Base-by-base conservation (phyloP, 495 filamentous ascomycete species). In the Penicillium goetzii region DNA sequence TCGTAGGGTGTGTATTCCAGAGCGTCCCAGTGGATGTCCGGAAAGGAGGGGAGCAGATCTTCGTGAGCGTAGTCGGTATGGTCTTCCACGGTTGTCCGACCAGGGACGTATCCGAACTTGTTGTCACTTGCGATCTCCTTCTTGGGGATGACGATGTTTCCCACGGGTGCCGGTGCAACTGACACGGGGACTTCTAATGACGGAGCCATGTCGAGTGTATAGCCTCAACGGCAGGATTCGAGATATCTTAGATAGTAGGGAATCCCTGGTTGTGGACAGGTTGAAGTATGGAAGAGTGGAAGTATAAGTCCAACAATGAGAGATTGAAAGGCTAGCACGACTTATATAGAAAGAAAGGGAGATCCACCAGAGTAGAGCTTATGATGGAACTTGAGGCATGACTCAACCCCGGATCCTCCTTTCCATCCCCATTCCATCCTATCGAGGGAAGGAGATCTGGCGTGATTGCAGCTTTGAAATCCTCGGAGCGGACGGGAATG, bases 21-120 rank as follows among this genome's bases (percentile, higher is more conserved):
- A 0, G 83, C 72, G 2, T 72, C 73, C 85, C 85, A 88, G 17
- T 80, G 73, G 56, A 87, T 53, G 25, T 85, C 76, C 0, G 86
- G 86, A 63, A 88, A 89, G 2, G 68, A 75, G 7, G 85, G 86
- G 8, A 80, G 76, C 21, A 89, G 75, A 55, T 87, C 77, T 51
- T 88, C 80, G 56, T 86, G 76, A 19, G 81, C 76, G 65, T 89
- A 89, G 56, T 75, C 63, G 36, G 78, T 74, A 59, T 88, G 79
- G 23, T 73, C 45, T 53, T 81, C 74, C 21, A 81, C 72, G 32
- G 69, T 30, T 1, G 80, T 82, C 12, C 80, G 77, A 38, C 85
- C 85, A 9, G 85, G 85, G n/a, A 73, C 65, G 50, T 81, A 81
- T 15, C 69, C 62, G 25, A 76, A 76, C 51, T 76, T 79, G 64